Evolutionary conservation across 352 stramenopile genomes (phyloP).

Genomic region (Globisporangium carolinianum): DNA sequence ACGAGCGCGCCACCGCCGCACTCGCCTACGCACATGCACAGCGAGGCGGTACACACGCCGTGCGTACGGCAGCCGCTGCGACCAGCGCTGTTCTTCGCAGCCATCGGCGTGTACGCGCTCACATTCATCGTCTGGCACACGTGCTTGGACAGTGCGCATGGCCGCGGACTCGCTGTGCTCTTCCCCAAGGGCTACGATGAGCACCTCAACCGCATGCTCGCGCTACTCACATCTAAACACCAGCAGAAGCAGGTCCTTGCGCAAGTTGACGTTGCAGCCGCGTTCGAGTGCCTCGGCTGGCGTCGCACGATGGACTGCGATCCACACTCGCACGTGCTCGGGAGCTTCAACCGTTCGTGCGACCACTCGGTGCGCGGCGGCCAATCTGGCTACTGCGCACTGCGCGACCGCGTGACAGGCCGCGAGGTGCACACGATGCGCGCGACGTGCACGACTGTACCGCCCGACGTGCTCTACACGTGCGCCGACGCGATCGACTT

Average conservation of each 20-base stretch:
- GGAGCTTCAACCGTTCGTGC: slow-evolving; percentile 30
- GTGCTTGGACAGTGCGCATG: slow-evolving; percentile 5
- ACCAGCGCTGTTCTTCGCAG: slow-evolving; percentile 7
- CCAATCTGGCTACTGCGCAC: slow-evolving; percentile 40
- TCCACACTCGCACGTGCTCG: slow-evolving; percentile 16
- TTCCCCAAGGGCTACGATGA: slow-evolving; percentile 12
- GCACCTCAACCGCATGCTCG: slow-evolving; percentile 15
- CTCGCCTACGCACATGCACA: slow-evolving; percentile 1
- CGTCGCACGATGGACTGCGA: slow-evolving; percentile 40
- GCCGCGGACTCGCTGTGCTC: slow-evolving; percentile 3
- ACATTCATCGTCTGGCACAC: slow-evolving; percentile 15
- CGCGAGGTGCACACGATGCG: slow-evolving; percentile 32
- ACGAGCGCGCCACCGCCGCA: background rate
- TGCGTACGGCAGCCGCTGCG: background rate
- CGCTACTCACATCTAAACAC: background rate
- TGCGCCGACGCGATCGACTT: slow-evolving; percentile 42
- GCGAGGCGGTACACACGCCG: no score
- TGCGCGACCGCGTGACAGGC: slow-evolving; percentile 26
- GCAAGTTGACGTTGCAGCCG: no score
- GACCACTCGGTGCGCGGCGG: slow-evolving; percentile 27
- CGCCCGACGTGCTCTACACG: slow-evolving; percentile 28
- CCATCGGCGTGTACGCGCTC: slow-evolving; percentile 14
- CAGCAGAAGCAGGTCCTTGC: background rate
- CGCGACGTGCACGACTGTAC: slow-evolving; percentile 25
- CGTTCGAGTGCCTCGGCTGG: slow-evolving; percentile 37